Base-by-base conservation (phyloP, 768 basidiomycete species). In the Trametes gibbosa region DNA sequence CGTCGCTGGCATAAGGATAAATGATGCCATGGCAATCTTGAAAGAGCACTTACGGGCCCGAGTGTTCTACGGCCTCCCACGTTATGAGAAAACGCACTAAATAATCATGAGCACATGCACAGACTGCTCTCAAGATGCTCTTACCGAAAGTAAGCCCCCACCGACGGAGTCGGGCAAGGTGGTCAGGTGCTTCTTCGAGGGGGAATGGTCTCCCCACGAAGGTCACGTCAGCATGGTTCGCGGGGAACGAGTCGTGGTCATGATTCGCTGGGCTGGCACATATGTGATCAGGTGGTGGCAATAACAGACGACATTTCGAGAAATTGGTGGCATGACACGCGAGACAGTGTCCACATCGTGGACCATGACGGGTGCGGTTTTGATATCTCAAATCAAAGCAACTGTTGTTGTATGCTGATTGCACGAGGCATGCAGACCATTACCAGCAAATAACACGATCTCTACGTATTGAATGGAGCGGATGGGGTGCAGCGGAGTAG, bases 1-100 rank as follows among this genome's bases (percentile, higher is more conserved):
- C 2, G 9, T 46, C 24, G 27, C 21, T 27, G 3, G 4, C 17
- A 39, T 39, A 17, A 39, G 17, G 6, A 14, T 32, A 5, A 35
- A 1, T 29, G 17, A 12, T 1, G 19, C 0, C 6, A 41, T 17
- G 4, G 8, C 23, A 19, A 2, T 0, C 6, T 19, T 39, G 12
- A 8, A 29, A 12, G 24, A 14, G 37, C 8, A 86, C 92, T 64
- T 74, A 95, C 95, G 85, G 90, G 65, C 93, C 96, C 59, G 81
- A 84, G 69, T 98, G 97, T 69, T 98, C 96, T 16, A 98, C 80
- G 0, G 96, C 93, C 70, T 99, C 96, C 96, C 96, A 99, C 1
- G 96, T 95, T 4, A 98, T 84, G 25, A 95, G 84, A 66, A 99
- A 93, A 40, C 95, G 82, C 52, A 97, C 92, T 95, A 56, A 2